Evolutionary conservation across 2,329 filamentous ascomycete genomes (phyloP), one percentile per base, ranked within the genome.

Genomic region (Diaporthe sp.): DNA sequence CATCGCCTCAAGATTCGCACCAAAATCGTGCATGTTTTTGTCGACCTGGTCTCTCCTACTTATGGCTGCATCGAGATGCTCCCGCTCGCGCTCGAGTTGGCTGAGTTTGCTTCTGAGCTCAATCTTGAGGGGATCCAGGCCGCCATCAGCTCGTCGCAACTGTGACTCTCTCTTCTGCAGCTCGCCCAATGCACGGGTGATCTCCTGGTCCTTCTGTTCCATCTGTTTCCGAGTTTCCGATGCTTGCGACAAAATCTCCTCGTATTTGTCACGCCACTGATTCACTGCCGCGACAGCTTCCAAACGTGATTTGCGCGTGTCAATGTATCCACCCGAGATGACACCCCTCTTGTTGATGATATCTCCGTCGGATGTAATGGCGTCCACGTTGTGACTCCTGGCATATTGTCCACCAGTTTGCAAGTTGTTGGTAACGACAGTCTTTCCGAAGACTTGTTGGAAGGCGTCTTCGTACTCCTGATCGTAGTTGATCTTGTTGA

Each of bases 311-410:
- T 93, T 93, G 47, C 94, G 91, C 15, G 94, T 91, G 82, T 99
- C 97, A 77, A 98, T 94, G 82, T 94, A 99, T 80, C 97, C 97
- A 87, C 97, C 97, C 67, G 95, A 98, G 87, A 99, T 92, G 20
- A 96, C 96, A 85, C 97, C 97, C 80, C 96, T 94, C 86, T 97
- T 98, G 85, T 98, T 97, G 1, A 95, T 96, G 44, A 95, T 95
- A 84, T 98, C 96, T 83, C 97, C 97, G 75, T 98, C 96, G 4
- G 95, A 94, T 0, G 97, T 99, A 79, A 99, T 98, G 47, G 95
- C 96, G 80, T 95, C 95, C 34, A 98, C 92, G 25, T 94, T 94
- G 81, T 98, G 96, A 80, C 94, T 98, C 81, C 96, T 92, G 31
- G 97, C 95, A 82, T 98, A 98, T 81, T 98, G 95, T 17, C 94